Evolutionary conservation across 148 eudicot genomes (phyloP).

Genomic region (Pouteria glomerata): DNA sequence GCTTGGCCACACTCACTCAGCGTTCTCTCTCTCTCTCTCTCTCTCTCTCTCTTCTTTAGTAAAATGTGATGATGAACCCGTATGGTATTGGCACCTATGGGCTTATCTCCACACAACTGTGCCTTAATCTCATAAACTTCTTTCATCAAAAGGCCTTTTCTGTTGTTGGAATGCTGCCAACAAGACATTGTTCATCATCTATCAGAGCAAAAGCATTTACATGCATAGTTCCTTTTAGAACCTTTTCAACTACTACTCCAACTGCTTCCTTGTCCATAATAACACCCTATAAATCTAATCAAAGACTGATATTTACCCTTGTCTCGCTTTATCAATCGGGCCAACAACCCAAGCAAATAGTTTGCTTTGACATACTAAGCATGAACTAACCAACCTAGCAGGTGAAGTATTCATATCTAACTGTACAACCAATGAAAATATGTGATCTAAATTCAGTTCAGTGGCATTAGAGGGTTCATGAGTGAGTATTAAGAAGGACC

Average conservation of each 20-base stretch:
- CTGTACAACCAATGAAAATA: constrained; percentile 5
- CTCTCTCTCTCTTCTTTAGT: not conserved
- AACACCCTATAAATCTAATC: not conserved
- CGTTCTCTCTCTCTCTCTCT: too few relatives aligned
- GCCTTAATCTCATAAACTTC: constrained; percentile 1
- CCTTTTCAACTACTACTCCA: not conserved
- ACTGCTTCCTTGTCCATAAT: not conserved
- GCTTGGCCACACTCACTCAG: too few relatives aligned
- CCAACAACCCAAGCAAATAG: not conserved
- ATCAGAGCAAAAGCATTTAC: not conserved
- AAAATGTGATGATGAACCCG: not conserved
- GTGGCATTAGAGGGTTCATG: not conserved
- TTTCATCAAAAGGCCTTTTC: not conserved
- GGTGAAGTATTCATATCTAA: not conserved
- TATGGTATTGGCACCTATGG: not conserved
- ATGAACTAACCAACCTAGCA: not conserved
- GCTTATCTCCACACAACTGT: not conserved
- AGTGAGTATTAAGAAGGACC: not conserved
- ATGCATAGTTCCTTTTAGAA: not conserved
- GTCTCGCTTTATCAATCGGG: not conserved
- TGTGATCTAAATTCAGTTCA: not conserved
- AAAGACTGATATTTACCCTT: not conserved
- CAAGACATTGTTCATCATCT: not conserved
- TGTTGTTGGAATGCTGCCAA: too few relatives aligned
- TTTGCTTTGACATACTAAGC: not conserved